Conservation (phyloP, 768 basidiomycete species). For the Tulasnella sp. region DNA sequence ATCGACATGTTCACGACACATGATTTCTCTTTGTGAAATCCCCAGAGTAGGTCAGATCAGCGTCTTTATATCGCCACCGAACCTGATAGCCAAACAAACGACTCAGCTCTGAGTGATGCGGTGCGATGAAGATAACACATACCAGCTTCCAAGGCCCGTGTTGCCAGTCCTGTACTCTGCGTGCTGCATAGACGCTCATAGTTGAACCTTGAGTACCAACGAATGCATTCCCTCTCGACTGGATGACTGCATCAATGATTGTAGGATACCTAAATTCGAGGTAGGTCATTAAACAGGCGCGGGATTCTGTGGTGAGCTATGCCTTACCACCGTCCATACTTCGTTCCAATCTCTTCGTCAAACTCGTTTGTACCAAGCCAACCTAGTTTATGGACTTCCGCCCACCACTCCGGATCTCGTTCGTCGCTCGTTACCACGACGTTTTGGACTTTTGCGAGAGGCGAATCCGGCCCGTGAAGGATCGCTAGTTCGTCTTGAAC, state of each 20-base stretch:
- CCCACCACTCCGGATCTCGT: conserved; percentile 22
- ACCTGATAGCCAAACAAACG: not conserved
- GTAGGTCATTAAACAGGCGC: not conserved
- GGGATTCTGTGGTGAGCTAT: not conserved
- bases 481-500: too few species aligned
- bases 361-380: conserved; percentile 22
- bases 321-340: conserved; percentile 19
- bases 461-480: too few species aligned
- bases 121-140: not conserved
- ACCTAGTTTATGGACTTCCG: conserved; percentile 17
- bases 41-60: not conserved
- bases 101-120: not conserved
- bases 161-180: conserved; percentile 68
- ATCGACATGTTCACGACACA: not conserved
- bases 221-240: conserved; percentile 66
- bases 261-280: conserved; percentile 63
- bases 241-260: conserved; percentile 71
- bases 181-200: conserved; percentile 66
- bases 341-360: not conserved
- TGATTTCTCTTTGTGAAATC: not conserved
- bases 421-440: too few species aligned
- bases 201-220: conserved; percentile 75
- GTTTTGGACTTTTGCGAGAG: too few species aligned
- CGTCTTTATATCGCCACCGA: not conserved
- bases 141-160: conserved; percentile 48